These are phyloP conservation scores for Erodium trifolium DNA, from an alignment of 441 rosid genomes.

Conservation along the genomic window DNA sequence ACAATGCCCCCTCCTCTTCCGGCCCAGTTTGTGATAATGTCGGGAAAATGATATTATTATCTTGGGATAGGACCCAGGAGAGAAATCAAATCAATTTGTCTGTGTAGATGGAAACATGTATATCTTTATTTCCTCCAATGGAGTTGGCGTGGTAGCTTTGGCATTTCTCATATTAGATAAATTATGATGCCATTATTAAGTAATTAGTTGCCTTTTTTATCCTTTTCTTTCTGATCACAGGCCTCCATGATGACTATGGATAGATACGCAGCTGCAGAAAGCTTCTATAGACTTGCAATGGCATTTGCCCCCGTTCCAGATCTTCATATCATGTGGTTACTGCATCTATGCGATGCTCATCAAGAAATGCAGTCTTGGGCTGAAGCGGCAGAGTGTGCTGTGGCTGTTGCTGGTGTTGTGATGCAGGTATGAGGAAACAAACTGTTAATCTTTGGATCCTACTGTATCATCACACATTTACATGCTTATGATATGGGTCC, in stretches of 20 bases:
- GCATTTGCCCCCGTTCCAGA: slow-evolving; percentile 99
- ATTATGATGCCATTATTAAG: background rate
- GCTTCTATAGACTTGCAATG: slow-evolving; percentile 96
- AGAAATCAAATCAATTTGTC: background rate
- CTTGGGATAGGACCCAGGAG: too few relatives aligned
- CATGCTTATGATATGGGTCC: background rate
- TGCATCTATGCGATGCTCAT: slow-evolving; percentile 98
- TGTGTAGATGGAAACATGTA: background rate
- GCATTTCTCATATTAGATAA: slow-evolving; percentile 3
- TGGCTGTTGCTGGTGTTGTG: slow-evolving; percentile 98
- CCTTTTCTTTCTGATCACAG: slow-evolving; percentile 32
- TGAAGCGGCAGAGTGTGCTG: slow-evolving; percentile 99
- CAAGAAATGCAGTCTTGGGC: slow-evolving; percentile 99
- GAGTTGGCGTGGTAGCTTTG: background rate
- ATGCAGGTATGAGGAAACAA: slow-evolving; percentile 67
- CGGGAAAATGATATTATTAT: background rate
- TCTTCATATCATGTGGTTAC: slow-evolving; percentile 99
- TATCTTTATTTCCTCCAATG: background rate
- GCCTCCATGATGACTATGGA: slow-evolving; percentile 77
- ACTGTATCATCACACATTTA: background rate
- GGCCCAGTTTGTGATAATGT: background rate
- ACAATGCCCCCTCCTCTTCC: background rate
- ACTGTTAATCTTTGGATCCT: background rate
- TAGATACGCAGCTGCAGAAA: slow-evolving; percentile 96
- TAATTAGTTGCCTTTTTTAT: background rate